Evolutionary conservation across 371 early-diverging fungal genomes (phyloP).

Genomic region (Mucor racemosus): DNA sequence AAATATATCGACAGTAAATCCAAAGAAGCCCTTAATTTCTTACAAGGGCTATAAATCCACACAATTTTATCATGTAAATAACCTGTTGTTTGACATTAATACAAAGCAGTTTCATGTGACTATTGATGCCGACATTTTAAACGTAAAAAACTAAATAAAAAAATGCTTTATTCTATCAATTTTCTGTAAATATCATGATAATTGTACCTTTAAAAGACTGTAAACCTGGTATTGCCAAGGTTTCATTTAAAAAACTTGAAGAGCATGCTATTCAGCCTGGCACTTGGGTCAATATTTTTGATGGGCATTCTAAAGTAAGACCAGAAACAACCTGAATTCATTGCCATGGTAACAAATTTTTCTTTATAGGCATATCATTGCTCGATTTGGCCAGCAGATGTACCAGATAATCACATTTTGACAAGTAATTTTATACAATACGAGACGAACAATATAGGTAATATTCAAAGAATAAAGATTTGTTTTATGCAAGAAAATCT

Average conservation of each 20-base stretch:
- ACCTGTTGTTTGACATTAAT: not conserved
- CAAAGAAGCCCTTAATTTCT: conserved; percentile 6
- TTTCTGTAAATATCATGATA: conserved; percentile 8
- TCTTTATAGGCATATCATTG: conserved; percentile 31
- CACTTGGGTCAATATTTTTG: conserved; percentile 26
- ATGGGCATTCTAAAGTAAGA: not conserved
- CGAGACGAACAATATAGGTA: not conserved
- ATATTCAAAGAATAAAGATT: too few species aligned
- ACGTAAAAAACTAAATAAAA: not conserved
- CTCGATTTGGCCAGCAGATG: conserved; percentile 37
- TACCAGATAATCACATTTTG: not conserved
- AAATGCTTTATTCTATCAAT: not conserved
- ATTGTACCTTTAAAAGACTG: conserved; percentile 2
- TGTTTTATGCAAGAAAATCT: too few species aligned
- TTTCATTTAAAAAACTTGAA: conserved; percentile 22
- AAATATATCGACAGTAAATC: conserved; percentile 10
- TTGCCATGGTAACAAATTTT: not conserved
- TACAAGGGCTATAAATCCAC: not conserved
- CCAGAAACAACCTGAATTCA: too few species aligned
- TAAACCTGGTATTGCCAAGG: conserved; percentile 33
- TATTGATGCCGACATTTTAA: not conserved
- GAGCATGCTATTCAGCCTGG: conserved; percentile 22
- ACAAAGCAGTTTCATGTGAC: not conserved
- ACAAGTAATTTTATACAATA: not conserved
- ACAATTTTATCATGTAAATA: not conserved